phyloP scores from a whole-genome alignment of 257 asterid genomes.

The Euphrasia confusa region DNA sequence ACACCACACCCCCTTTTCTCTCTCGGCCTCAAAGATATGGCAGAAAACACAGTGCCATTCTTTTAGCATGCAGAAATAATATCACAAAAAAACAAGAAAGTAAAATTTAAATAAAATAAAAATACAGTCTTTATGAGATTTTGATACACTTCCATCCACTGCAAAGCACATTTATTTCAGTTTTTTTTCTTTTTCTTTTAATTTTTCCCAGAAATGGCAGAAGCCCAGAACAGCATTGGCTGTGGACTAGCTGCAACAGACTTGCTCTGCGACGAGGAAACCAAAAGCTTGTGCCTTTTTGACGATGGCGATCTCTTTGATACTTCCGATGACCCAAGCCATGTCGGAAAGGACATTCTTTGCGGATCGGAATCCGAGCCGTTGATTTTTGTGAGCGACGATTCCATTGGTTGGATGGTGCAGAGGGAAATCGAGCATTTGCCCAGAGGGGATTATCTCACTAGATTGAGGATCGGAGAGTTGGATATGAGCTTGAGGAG shows the following conservation, averaged over 20 bases:
- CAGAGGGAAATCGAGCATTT: constrained; percentile 44
- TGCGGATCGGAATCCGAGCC: constrained; percentile 40
- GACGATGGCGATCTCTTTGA: constrained; percentile 31
- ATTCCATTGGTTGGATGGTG: constrained; percentile 47
- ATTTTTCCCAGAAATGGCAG: constrained; percentile 36
- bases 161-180: background rate
- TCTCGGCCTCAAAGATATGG: too few relatives aligned
- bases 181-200: background rate
- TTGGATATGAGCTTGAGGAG: constrained; percentile 57
- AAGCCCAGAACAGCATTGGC: constrained; percentile 10
- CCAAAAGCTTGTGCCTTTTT: constrained; percentile 27
- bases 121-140: constrained; percentile 35
- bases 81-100: background rate
- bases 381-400: constrained; percentile 39
- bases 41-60: constrained; percentile 30
- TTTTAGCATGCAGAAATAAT: constrained; percentile 24
- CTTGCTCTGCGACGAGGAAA: constrained; percentile 54
- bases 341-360: constrained; percentile 23
- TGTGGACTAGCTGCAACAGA: constrained; percentile 23
- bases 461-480: constrained; percentile 63
- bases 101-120: too few relatives aligned
- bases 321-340: constrained; percentile 26
- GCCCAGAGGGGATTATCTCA: constrained; percentile 61
- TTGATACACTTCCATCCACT: constrained; percentile 32
- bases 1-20: background rate